Evolutionary conservation across 345 rosid genomes (phyloP).

Genomic region (Carallia brachiata): DNA sequence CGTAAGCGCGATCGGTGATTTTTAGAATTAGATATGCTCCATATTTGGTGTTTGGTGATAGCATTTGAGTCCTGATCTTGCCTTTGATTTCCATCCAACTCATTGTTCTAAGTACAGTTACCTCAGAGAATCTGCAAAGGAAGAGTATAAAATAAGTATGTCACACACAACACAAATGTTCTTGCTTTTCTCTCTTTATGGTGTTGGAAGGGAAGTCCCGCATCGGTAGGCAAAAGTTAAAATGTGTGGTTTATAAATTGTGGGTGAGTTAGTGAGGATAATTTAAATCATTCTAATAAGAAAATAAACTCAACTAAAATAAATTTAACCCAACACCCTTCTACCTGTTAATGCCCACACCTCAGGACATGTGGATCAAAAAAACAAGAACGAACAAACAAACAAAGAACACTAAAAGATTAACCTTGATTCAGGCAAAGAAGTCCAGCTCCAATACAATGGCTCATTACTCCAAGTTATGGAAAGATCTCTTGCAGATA

Average conservation of each 20-base stretch:
- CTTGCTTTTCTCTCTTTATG: not conserved
- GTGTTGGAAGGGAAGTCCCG: too few species aligned
- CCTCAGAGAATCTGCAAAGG: conserved; percentile 44
- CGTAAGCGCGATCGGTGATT: conserved; percentile 38
- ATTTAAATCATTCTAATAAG: too few species aligned
- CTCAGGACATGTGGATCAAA: not conserved
- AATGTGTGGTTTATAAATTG: too few species aligned
- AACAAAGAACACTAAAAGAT: not conserved
- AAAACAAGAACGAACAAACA: not conserved
- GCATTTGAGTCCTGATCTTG: conserved; percentile 24
- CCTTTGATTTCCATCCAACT: conserved; percentile 47
- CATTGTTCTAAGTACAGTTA: conserved; percentile 36
- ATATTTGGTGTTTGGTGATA: conserved; percentile 50
- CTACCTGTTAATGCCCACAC: too few species aligned
- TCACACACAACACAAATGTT: too few species aligned
- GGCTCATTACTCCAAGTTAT: conserved; percentile 52
- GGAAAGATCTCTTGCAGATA: conserved; percentile 69
- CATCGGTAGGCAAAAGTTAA: too few species aligned
- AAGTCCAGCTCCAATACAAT: conserved; percentile 55
- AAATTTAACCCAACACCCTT: too few species aligned
- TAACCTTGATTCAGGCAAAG: conserved; percentile 54
- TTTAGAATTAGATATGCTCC: conserved; percentile 48
- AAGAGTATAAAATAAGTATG: not conserved
- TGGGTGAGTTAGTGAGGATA: too few species aligned
- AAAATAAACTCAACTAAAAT: too few species aligned